Evolutionary conservation across 1,284 basidiomycete genomes (phyloP).

Genomic region (Phenoliferia sp.): DNA sequence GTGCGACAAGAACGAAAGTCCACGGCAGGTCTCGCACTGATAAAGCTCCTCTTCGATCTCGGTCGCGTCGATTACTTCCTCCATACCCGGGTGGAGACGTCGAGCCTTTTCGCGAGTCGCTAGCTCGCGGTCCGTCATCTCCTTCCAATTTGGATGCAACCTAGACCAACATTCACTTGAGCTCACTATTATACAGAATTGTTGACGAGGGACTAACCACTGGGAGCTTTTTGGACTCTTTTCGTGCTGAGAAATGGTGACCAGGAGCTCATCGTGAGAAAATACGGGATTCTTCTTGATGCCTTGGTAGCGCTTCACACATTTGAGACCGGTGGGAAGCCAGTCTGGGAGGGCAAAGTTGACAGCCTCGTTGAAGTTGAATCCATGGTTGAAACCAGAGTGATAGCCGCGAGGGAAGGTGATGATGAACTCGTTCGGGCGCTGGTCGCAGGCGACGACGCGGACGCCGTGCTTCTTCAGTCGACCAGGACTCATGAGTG

Average conservation of each 20-base stretch:
- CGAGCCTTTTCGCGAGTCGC: slow-evolving; percentile 58
- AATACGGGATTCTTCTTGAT: slow-evolving; percentile 93
- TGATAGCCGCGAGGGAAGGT: slow-evolving; percentile 99
- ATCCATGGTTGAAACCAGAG: slow-evolving; percentile 61
- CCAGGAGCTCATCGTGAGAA: slow-evolving; percentile 92
- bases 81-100: slow-evolving; percentile 47
- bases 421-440: slow-evolving; percentile 95
- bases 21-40: slow-evolving; percentile 89
- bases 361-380: slow-evolving; percentile 99
- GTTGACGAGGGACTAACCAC: slow-evolving; percentile 58
- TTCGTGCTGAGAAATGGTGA: slow-evolving; percentile 91
- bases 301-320: slow-evolving; percentile 75
- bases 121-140: slow-evolving; percentile 86
- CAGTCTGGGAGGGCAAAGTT: slow-evolving; percentile 98
- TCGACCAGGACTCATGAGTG: slow-evolving; percentile 92
- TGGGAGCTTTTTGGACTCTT: slow-evolving; percentile 86
- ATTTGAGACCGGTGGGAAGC: slow-evolving; percentile 79
- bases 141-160: slow-evolving; percentile 73
- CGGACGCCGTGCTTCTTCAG: slow-evolving; percentile 84
- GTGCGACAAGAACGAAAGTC: slow-evolving; percentile 92
- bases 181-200: background rate
- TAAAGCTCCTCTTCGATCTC: slow-evolving; percentile 89
- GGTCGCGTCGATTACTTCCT: slow-evolving; percentile 67
- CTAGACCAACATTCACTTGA: slow-evolving; percentile 47
- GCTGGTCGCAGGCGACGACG: slow-evolving; percentile 90